phyloP scores from a whole-genome alignment of 2,329 filamentous ascomycete genomes.

The Arthrobotrys iridis region DNA sequence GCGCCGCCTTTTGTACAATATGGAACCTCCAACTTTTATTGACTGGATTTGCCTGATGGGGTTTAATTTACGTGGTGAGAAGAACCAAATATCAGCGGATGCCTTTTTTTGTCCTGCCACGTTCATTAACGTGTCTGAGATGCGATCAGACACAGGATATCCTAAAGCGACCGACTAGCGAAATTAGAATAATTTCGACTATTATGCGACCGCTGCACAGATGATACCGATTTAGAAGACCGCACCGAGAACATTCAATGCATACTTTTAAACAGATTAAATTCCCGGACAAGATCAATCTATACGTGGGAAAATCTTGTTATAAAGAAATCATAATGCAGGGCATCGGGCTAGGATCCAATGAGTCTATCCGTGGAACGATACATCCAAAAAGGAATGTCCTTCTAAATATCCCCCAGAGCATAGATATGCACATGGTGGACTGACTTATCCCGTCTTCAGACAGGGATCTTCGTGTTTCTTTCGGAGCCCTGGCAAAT shows the following conservation, averaged over 20 bases:
- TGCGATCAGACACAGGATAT: not conserved
- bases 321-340: slow-evolving; percentile 6
- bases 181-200: slow-evolving; percentile 20
- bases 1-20: not conserved
- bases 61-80: slow-evolving; percentile 11
- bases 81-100: not conserved
- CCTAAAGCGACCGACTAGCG: slow-evolving; percentile 28
- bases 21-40: not conserved
- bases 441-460: not conserved
- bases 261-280: not conserved
- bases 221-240: no score
- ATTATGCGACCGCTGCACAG: slow-evolving; percentile 36
- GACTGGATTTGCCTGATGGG: slow-evolving; percentile 20
- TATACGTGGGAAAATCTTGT: not conserved
- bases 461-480: not conserved
- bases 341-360: not conserved
- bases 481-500: not conserved
- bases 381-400: not conserved
- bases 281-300: not conserved
- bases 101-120: slow-evolving; percentile 3
- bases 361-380: not conserved
- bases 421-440: not conserved
- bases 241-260: not conserved
- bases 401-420: not conserved
- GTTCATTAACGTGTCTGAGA: not conserved